phyloP scores from a whole-genome alignment of 2,329 filamentous ascomycete species.

The Claviceps paspali region DNA sequence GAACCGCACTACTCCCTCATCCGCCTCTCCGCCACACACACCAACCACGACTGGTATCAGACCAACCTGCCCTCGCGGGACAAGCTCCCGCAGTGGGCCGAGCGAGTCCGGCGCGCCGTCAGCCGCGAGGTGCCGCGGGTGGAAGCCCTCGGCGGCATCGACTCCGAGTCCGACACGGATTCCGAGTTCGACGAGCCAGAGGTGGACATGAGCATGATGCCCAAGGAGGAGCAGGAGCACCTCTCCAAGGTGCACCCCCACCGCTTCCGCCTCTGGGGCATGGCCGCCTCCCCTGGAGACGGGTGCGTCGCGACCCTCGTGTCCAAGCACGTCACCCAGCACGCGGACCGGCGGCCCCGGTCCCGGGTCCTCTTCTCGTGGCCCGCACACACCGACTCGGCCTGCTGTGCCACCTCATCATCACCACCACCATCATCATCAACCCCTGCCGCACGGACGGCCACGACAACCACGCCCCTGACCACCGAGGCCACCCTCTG shows the following conservation, averaged over 20 bases:
- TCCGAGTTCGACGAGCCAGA: constrained; percentile 7
- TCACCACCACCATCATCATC: too few relatives aligned
- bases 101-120: constrained; percentile 28
- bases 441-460: constrained; percentile 1
- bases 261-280: constrained; percentile 37
- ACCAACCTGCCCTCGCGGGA: constrained; percentile 25
- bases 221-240: constrained; percentile 18
- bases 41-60: constrained; percentile 37
- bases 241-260: constrained; percentile 31
- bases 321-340: constrained; percentile 32
- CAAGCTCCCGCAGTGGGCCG: constrained; percentile 29
- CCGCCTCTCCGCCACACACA: constrained; percentile 35
- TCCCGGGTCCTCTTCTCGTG: constrained; percentile 24
- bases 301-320: constrained; percentile 35
- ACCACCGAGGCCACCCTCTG: constrained; percentile 41
- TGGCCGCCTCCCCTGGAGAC: constrained; percentile 35
- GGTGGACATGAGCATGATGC: constrained; percentile 5
- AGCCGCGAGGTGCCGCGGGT: constrained; percentile 28
- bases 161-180: constrained; percentile 12
- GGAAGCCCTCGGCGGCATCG: constrained; percentile 24
- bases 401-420: too few relatives aligned
- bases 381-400: constrained; percentile 9
- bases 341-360: constrained; percentile 26
- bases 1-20: constrained; percentile 35
- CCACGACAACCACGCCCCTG: constrained; percentile 11